Base-by-base conservation (phyloP, 2,329 filamentous ascomycete species). In the Nannizzia gypsea region DNA sequence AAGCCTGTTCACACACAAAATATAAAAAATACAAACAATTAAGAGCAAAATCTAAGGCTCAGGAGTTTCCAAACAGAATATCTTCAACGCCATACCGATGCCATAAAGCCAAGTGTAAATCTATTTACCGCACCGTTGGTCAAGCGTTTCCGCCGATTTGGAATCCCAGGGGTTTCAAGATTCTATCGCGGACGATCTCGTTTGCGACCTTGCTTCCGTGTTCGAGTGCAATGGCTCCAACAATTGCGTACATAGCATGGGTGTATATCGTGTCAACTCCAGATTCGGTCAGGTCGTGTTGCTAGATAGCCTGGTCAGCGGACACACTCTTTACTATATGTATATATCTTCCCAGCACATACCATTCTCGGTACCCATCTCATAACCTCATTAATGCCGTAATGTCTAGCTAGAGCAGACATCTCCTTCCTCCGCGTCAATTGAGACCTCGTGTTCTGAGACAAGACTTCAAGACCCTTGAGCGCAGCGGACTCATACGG, bases 281-380 rank as follows among this genome's bases (percentile, higher is more conserved):
- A 0, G 90, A 96, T 17, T 77, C 76, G 57, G 81, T 72, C 59
- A 95, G 79, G 66, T 90, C 85, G 63, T 85, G 77, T 22, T 84
- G 81, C 81, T 85, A 63, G 15, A 62, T 22, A 22, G 31, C 20
- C 3, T 8, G 56, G 24, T 26, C 46, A 52, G 46, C 9, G 13
- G 9, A 5, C n/a, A 52, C 1, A 6, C 13, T 26, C 24, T 31
- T 13, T 52, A 26, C 15, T 28, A 5, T 15, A 24, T 50, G 9
- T 15, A 24, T 50, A 22, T 5, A 26, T 9, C 11, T n/a, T 9
- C 11, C 6, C 22, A 15, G 31, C 58, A 72, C 83, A 70, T 78
- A 95, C 90, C 77, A 87, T 81, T 76, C 82, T 84, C 28, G 93
- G 93, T 73, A 88, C 89, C 93, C 93, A 97, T 75, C 93, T 81